A percentile compares a stretch with the other conserved stretches of the same genome.
These are phyloP conservation scores for Suillus luteus DNA, from an alignment of 768 basidiomycete species.

Conservation along the genomic window DNA sequence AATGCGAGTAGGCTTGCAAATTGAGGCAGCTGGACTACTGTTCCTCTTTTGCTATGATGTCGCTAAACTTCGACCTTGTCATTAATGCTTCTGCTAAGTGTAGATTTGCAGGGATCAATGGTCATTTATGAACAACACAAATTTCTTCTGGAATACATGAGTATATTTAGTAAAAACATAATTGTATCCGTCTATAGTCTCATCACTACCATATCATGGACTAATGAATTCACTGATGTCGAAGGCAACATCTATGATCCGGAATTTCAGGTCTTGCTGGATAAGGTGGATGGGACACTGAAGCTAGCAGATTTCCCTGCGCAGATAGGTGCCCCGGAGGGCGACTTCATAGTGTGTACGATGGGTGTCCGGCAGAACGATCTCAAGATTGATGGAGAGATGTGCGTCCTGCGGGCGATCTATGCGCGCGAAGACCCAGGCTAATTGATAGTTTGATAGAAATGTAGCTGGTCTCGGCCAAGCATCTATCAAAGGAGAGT, in stretches of 20 bases:
- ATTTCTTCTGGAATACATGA: too few relatives aligned
- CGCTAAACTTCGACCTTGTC: too few relatives aligned
- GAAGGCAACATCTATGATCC: constrained; percentile 33
- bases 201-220: too few relatives aligned
- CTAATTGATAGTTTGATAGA: constrained; percentile 1
- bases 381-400: constrained; percentile 12
- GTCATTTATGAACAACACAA: too few relatives aligned
- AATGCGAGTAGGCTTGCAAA: too few relatives aligned
- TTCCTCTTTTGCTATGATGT: too few relatives aligned
- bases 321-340: constrained; percentile 14
- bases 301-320: constrained; percentile 10
- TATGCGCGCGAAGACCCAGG: not conserved
- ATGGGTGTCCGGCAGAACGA: constrained; percentile 21
- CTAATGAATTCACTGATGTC: not conserved
- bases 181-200: too few relatives aligned
- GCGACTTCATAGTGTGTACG: constrained; percentile 23
- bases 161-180: too few relatives aligned
- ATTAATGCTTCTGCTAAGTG: too few relatives aligned
- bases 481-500: constrained; percentile 32
- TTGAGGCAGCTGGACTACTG: too few relatives aligned
- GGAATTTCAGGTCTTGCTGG: constrained; percentile 11
- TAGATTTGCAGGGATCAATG: too few relatives aligned
- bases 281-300: constrained; percentile 5
- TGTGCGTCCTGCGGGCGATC: not conserved
- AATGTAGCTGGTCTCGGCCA: constrained; percentile 19